Percentiles rank a stretch among this genome's conserved stretches.
Conservation (phyloP, 176 grass and related monocot species). For the Avena sativa region DNA sequence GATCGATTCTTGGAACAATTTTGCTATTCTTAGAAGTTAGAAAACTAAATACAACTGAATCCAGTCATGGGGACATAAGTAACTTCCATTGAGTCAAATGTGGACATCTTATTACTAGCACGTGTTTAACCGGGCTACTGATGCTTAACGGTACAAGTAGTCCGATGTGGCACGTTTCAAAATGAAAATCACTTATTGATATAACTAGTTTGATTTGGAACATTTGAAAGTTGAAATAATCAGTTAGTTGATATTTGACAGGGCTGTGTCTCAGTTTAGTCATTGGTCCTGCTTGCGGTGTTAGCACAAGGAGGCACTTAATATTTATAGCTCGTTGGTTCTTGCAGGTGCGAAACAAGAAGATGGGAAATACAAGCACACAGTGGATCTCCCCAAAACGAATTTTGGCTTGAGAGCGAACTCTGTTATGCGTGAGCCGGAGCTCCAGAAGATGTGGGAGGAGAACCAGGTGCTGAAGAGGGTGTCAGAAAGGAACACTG, state of each 20-base stretch:
- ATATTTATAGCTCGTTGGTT: conserved; percentile 22
- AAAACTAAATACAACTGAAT: neutral
- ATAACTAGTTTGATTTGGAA: neutral
- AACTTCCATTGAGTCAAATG: neutral
- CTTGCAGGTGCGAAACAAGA: conserved; percentile 70
- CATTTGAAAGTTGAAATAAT: neutral
- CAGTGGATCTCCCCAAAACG: conserved; percentile 90
- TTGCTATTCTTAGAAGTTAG: neutral
- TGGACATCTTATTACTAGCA: neutral
- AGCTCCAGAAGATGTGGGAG: conserved; percentile 95
- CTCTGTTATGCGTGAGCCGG: conserved; percentile 76
- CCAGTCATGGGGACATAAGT: neutral
- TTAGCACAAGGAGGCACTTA: neutral
- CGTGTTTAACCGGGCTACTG: neutral
- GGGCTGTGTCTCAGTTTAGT: conserved; percentile 10
- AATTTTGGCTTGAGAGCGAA: conserved; percentile 90
- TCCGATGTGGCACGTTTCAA: neutral
- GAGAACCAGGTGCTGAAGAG: conserved; percentile 93
- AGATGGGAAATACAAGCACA: conserved; percentile 94
- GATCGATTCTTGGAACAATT: neutral
- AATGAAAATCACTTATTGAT: neutral
- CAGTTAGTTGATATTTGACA: conserved; percentile 12
- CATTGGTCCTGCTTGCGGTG: neutral
- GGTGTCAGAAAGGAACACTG: conserved; percentile 86
- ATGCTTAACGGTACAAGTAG: conserved; percentile 7